Percentiles rank a stretch among this genome's conserved stretches.
Conservation (phyloP, 148 eudicot species). For the Rhododendron williamsianum region DNA sequence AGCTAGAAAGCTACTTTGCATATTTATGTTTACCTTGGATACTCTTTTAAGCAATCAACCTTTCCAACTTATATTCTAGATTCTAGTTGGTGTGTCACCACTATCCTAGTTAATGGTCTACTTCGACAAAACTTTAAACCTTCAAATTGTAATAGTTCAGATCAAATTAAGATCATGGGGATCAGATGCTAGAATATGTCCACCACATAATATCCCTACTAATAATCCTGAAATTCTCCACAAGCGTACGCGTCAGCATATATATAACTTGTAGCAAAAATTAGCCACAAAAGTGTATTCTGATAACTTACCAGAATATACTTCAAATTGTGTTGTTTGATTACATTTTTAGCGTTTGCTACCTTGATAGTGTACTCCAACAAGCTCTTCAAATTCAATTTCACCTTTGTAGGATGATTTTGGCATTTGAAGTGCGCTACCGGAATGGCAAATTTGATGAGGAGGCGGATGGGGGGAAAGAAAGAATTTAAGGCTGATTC, state of each 20-base stretch:
- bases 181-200: neutral
- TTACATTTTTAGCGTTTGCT: too few species aligned
- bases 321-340: too few species aligned
- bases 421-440: too few species aligned
- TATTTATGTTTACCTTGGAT: neutral
- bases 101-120: neutral
- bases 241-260: neutral
- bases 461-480: too few species aligned
- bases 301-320: too few species aligned
- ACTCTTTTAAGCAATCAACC: neutral
- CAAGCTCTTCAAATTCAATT: too few species aligned
- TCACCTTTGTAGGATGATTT: too few species aligned
- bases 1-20: neutral
- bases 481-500: too few species aligned
- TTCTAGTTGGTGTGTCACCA: neutral
- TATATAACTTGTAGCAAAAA: too few species aligned
- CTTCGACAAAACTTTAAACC: neutral
- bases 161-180: neutral
- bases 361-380: too few species aligned
- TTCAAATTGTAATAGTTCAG: neutral
- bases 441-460: too few species aligned
- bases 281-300: too few species aligned
- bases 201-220: neutral
- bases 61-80: neutral
- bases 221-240: neutral